These are phyloP conservation scores for Flammula alnicola DNA, from an alignment of 1,284 basidiomycete species.

Conservation along the genomic window DNA sequence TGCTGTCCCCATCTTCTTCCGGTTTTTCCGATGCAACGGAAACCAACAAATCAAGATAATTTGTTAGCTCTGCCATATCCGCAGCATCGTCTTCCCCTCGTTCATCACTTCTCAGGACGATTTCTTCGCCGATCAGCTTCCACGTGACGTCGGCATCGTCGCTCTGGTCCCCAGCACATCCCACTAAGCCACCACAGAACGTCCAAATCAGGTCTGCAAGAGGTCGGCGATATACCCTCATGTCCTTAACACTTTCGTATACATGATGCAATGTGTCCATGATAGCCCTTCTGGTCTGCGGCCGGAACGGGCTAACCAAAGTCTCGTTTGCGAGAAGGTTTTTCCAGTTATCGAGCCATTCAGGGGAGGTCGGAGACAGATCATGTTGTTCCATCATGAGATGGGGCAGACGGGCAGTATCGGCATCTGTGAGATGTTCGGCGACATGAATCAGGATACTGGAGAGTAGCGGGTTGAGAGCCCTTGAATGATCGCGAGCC, in stretches of 20 bases:
- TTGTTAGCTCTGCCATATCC: conserved; percentile 19
- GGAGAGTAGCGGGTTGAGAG: conserved; percentile 63
- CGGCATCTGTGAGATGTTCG: conserved; percentile 63
- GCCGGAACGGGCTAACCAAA: conserved; percentile 50
- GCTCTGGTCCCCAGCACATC: conserved; percentile 38
- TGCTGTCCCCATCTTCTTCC: conserved; percentile 39
- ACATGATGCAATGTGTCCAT: conserved; percentile 59
- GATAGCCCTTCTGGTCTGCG: conserved; percentile 58
- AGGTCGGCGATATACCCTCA: conserved; percentile 63
- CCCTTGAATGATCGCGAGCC: conserved; percentile 58
- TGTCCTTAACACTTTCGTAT: conserved; percentile 70
- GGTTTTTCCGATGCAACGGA: conserved; percentile 40
- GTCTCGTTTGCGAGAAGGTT: conserved; percentile 55
- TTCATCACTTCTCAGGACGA: conserved; percentile 32
- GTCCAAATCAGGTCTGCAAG: conserved; percentile 62
- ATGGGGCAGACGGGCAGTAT: conserved; percentile 61
- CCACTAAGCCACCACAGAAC: conserved; percentile 51
- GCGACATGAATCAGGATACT: conserved; percentile 65
- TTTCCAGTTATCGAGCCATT: conserved; percentile 72
- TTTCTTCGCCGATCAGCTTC: conserved; percentile 53
- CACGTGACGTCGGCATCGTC: conserved; percentile 57
- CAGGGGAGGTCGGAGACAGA: conserved; percentile 67
- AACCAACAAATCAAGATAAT: conserved; percentile 41
- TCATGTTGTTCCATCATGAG: conserved; percentile 68
- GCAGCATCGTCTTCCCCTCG: conserved; percentile 31